These are phyloP conservation scores for Metroxylon sagu DNA, from an alignment of 176 grass and related monocot species.

Conservation along the genomic window DNA sequence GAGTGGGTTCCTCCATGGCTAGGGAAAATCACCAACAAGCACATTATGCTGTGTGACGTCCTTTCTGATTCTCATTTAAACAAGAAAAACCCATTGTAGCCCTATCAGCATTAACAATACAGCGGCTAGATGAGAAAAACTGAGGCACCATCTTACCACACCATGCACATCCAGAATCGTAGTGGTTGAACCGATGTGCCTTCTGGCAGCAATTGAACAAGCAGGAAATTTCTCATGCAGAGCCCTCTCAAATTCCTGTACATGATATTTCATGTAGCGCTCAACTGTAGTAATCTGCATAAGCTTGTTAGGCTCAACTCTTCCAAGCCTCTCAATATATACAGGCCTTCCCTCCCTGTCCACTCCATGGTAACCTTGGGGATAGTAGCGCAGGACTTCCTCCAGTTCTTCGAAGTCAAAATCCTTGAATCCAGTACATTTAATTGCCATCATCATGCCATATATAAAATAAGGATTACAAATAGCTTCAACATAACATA, in stretches of 20 bases:
- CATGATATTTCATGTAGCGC: constrained; percentile 19
- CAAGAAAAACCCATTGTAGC: neutral
- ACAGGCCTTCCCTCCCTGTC: constrained; percentile 18
- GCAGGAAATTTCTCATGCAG: constrained; percentile 16
- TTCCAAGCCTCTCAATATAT: constrained; percentile 20
- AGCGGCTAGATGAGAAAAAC: neutral
- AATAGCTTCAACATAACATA: neutral
- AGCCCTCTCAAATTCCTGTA: constrained; percentile 19
- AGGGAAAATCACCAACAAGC: too few relatives aligned
- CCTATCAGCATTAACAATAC: neutral
- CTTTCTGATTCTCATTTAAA: neutral
- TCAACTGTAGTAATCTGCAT: constrained; percentile 18
- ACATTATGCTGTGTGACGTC: too few relatives aligned
- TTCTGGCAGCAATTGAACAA: constrained; percentile 15
- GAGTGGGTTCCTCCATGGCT: too few relatives aligned
- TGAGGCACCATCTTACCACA: constrained; percentile 6
- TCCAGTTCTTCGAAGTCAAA: constrained; percentile 14
- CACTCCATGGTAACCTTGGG: constrained; percentile 18
- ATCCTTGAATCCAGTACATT: constrained; percentile 2
- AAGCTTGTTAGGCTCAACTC: constrained; percentile 19
- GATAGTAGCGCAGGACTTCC: constrained; percentile 11
- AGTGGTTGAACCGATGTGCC: constrained; percentile 9
- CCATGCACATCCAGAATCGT: constrained; percentile 21
- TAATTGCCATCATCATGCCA: too few relatives aligned
- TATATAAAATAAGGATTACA: neutral